Base-by-base conservation (phyloP, 2,329 filamentous ascomycete genomes). In the Helotiales sp. region DNA sequence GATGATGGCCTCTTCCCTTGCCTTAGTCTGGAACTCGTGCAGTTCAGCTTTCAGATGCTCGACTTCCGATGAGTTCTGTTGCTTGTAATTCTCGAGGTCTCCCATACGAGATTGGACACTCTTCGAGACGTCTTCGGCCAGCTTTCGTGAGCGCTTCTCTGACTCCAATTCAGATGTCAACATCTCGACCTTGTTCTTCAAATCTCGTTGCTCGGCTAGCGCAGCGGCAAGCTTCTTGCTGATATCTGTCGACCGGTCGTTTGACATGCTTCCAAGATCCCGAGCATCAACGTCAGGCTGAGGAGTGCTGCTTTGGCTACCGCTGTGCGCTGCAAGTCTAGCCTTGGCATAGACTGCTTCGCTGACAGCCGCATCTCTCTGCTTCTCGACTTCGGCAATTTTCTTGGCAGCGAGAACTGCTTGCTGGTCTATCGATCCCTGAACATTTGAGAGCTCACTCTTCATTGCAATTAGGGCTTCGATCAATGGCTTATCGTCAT, bases 341-440 rank as follows among this genome's bases (percentile, higher is more conserved):
- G 96, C 92, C 71, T 96, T 96, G 31, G 93, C 91, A 73, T 98
- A 98, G 0, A 95, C 89, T 1, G 95, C 95, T 75, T 99, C 96
- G 67, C 88, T 90, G 54, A 99, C 87, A n/a, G 95, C 95, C 38
- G 89, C 87, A 74, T 99, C 95, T 51, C 96, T 84, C 76, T 99
- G 95, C 71, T 90, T 93, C 72, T 99, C 95, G 1, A 96, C 89
- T 71, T 97, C 93, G 1, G 93, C 93, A 61, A 99, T 93, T 61
- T 93, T 86, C 72, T 89, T 93, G 0, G 93, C 91, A 8, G 95
- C 93, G 55, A 91, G 78, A 7, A 91, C 80, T 12, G 92, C 90
- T 75, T 98, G 95, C 65, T 91, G 86, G 66, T 97, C 93, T 50
- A 99, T 90, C 0, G 92, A 91, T 13, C 80, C 85, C 72, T 99